A percentile compares a stretch with the other conserved stretches of the same genome.
These are phyloP conservation scores for Chimonanthus praecox DNA, from an alignment of 164 flowering plant species.

Conservation along the genomic window DNA sequence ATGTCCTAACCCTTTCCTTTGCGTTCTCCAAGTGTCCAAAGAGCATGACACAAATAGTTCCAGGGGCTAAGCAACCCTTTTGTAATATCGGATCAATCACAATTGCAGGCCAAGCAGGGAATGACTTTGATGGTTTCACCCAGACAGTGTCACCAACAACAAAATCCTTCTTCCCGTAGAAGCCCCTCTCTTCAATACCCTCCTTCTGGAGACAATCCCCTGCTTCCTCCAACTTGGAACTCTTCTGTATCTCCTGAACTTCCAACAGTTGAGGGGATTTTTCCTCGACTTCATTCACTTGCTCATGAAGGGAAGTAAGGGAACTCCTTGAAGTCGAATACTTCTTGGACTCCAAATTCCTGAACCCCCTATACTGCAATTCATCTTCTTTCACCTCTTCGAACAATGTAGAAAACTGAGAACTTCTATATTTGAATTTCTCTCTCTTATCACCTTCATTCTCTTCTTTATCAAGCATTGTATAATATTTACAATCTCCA, in stretches of 20 bases:
- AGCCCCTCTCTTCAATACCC: constrained; percentile 33
- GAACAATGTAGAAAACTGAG: constrained; percentile 23
- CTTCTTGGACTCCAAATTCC: constrained; percentile 21
- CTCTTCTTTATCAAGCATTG: too few species aligned
- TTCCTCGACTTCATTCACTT: constrained; percentile 24
- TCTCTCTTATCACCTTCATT: constrained; percentile 14
- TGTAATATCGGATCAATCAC: constrained; percentile 84
- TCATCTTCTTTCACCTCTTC: constrained; percentile 26
- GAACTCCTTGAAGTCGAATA: constrained; percentile 42
- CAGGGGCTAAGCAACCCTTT: constrained; percentile 46
- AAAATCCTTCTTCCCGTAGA: constrained; percentile 52
- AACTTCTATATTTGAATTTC: constrained; percentile 14
- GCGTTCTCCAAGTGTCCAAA: constrained; percentile 74
- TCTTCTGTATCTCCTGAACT: constrained; percentile 2
- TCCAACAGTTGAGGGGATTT: constrained; percentile 16
- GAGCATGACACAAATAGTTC: constrained; percentile 86
- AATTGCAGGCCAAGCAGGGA: constrained; percentile 92
- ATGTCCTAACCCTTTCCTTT: constrained; percentile 55
- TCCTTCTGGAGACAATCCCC: constrained; percentile 23
- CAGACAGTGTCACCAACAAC: constrained; percentile 77
- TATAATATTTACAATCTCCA: too few species aligned
- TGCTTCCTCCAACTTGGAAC: constrained; percentile 8
- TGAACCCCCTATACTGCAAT: background rate
- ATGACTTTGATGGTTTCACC: constrained; percentile 78
- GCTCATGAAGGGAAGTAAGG: constrained; percentile 36